phyloP scores from a whole-genome alignment of 140 eudicot species.

The Cichorium intybus region DNA sequence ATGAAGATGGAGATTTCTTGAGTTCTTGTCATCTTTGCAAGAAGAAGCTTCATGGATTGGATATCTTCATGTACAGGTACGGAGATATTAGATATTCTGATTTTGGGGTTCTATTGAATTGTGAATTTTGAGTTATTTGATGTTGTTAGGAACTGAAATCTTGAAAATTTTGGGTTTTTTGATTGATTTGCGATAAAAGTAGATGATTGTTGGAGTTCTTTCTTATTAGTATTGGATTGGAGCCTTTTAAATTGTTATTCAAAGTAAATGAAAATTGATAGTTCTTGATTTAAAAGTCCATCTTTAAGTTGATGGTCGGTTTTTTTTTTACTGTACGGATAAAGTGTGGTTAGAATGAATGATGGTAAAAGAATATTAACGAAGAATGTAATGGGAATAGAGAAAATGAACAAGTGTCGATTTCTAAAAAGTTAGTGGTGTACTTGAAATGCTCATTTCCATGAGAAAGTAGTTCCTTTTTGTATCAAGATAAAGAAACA shows the following conservation, averaged over 20 bases:
- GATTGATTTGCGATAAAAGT: neutral
- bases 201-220: slow-evolving; percentile 7
- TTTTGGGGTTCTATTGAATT: neutral
- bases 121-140: slow-evolving; percentile 14
- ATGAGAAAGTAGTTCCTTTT: neutral
- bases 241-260: neutral
- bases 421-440: neutral
- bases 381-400: neutral
- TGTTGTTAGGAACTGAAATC: slow-evolving; percentile 17
- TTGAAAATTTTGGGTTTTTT: slow-evolving; percentile 1
- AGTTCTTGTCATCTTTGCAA: slow-evolving; percentile 61
- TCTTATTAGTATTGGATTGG: neutral
- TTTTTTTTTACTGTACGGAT: neutral
- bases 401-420: neutral
- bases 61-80: slow-evolving; percentile 90
- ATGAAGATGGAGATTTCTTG: slow-evolving; percentile 56
- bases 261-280: neutral
- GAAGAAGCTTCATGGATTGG: slow-evolving; percentile 86
- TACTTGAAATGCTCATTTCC: neutral
- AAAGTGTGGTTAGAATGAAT: neutral
- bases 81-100: neutral
- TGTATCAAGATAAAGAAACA: neutral
- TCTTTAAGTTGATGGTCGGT: neutral
- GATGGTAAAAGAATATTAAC: neutral
- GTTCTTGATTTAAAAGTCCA: neutral